Base-by-base conservation (phyloP, 768 basidiomycete species). In the Boletus sp. region DNA sequence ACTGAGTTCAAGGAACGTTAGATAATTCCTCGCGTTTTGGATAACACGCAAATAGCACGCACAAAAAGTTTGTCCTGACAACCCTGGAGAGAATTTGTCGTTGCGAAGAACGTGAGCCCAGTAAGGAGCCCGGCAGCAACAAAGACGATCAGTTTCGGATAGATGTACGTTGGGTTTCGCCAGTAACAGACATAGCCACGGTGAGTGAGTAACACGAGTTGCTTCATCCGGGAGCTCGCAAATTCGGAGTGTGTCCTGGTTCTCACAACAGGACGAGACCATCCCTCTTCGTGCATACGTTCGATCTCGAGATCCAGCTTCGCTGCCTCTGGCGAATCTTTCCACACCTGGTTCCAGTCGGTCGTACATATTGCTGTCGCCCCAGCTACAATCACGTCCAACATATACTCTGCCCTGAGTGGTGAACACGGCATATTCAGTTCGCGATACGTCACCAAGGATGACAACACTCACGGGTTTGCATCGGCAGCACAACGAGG, bases 301-400 rank as follows among this genome's bases (percentile, higher is more conserved):
- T 77, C 74, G 35, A 84, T 75, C 42, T 82, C 75, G 8, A 65
- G 50, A 47, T 76, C 67, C 45, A 79, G 66, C 3, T 38, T 38
- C 8, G 50, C 56, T 39, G 74, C 71, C 55, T 83, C 77, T 0
- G 68, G 61, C 0, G 78, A 80, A 27, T 75, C 62, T 38, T 69
- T 65, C 83, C 82, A 85, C 1, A 71, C 54, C 11, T 74, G 64
- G 47, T 78, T 68, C 83, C 84, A 86, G 60, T 85, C 76, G 19
- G 66, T 64, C 10, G 62, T 52, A 6, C 70, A 73, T 10, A 71
- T 68, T 5, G 77, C 74, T 0, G 80, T 78, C 5, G 77, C 76
- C 4, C 83, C 83, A 6, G 83, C 81, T 19, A 82, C 84, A 38
- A 83, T 83, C 23, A 75, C 77, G 40, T 79, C 75, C 32, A 84